phyloP scores from a whole-genome alignment of 2,329 filamentous ascomycete genomes.

The Aureobasidium sp. region DNA sequence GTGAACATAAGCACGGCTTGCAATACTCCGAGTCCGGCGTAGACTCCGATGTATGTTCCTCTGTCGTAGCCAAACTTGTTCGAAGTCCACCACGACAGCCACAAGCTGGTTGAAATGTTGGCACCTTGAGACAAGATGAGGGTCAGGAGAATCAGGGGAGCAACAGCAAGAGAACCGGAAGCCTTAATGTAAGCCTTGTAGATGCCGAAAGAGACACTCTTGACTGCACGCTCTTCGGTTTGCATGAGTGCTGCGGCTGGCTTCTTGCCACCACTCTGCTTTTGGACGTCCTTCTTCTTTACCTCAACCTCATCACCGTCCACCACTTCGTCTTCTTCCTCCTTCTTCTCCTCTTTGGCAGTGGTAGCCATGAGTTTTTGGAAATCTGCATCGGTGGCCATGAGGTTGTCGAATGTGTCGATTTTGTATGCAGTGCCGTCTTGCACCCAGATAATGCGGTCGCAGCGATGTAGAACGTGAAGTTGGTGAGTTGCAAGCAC shows the following conservation, averaged over 20 bases:
- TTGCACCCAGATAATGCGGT: constrained; percentile 90
- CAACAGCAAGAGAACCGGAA: constrained; percentile 63
- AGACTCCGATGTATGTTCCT: constrained; percentile 62
- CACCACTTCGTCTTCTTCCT: constrained; percentile 41
- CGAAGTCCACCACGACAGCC: constrained; percentile 91
- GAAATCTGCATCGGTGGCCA: constrained; percentile 70
- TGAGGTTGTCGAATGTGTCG: constrained; percentile 83
- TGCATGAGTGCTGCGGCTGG: constrained; percentile 59
- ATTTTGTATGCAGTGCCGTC: constrained; percentile 74
- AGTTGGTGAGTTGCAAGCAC: constrained; percentile 92
- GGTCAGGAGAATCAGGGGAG: constrained; percentile 53
- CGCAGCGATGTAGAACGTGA: constrained; percentile 82
- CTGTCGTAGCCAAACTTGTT: constrained; percentile 60
- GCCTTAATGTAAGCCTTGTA: constrained; percentile 71
- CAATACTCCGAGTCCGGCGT: constrained; percentile 60
- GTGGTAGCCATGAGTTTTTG: constrained; percentile 75
- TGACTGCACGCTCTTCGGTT: constrained; percentile 59
- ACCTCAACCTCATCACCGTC: constrained; percentile 41
- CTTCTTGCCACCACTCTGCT: constrained; percentile 47
- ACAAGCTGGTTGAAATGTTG: constrained; percentile 81
- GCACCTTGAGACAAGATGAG: constrained; percentile 68
- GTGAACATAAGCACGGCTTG: constrained; percentile 71
- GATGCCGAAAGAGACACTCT: constrained; percentile 71
- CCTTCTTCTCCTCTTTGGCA: constrained; percentile 52
- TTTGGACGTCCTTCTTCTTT: constrained; percentile 50